These are phyloP conservation scores for Phialophora tarda DNA, from an alignment of 2,329 filamentous ascomycete species.

Conservation along the genomic window DNA sequence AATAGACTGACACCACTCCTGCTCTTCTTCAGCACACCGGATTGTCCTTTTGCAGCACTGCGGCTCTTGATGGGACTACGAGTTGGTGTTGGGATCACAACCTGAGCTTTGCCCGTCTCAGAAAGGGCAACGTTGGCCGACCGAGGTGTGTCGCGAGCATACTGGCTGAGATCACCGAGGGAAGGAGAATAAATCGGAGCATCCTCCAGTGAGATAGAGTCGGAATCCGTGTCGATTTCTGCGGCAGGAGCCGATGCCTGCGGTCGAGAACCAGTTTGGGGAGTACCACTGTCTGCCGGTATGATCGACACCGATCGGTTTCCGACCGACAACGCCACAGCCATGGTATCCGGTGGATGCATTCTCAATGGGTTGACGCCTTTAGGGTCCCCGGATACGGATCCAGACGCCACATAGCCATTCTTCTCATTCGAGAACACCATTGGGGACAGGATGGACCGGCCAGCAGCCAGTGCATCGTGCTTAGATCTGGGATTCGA, in stretches of 20 bases:
- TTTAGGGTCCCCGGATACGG: conserved; percentile 18
- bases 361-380: conserved; percentile 36
- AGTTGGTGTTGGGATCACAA: conserved; percentile 24
- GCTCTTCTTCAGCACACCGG: conserved; percentile 31
- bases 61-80: conserved; percentile 20
- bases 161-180: conserved; percentile 37
- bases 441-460: conserved; percentile 17
- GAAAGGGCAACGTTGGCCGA: conserved; percentile 5
- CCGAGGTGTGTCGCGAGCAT: conserved; percentile 34
- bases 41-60: not conserved
- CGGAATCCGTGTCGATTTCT: conserved; percentile 29
- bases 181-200: conserved; percentile 39
- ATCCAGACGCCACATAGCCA: conserved; percentile 26
- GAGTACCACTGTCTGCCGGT: not conserved
- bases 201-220: conserved; percentile 29
- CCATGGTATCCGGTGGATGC: conserved; percentile 34
- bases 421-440: conserved; percentile 31
- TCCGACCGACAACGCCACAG: conserved; percentile 13
- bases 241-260: conserved; percentile 9
- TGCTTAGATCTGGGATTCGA: not conserved
- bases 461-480: not conserved
- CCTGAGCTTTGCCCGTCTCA: not conserved
- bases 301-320: conserved; percentile 1
- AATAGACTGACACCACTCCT: conserved; percentile 32
- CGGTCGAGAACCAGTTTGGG: not conserved